These are phyloP conservation scores for Cladosporium sp. DNA, from an alignment of 2,329 filamentous ascomycete species.

Conservation along the genomic window DNA sequence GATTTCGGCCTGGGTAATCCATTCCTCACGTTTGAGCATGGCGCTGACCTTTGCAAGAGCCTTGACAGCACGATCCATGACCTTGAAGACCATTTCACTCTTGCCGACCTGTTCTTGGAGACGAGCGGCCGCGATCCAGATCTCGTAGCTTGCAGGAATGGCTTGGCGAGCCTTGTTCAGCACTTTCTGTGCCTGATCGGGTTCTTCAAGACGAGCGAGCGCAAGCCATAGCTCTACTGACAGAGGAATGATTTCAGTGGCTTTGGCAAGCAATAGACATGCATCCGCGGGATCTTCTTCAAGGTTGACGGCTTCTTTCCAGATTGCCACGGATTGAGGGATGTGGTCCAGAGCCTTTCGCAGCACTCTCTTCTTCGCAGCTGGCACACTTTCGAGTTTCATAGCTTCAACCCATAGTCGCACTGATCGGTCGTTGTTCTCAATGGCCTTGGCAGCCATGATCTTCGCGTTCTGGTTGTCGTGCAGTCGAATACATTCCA, in stretches of 20 bases:
- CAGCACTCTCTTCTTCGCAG: conserved; percentile 89
- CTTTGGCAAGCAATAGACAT: conserved; percentile 84
- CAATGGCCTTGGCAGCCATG: conserved; percentile 89
- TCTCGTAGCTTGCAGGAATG: conserved; percentile 86
- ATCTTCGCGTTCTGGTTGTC: conserved; percentile 89
- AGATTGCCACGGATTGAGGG: conserved; percentile 91
- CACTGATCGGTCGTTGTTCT: conserved; percentile 85
- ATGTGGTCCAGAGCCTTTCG: conserved; percentile 89
- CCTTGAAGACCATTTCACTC: conserved; percentile 70
- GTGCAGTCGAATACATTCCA: conserved; percentile 83
- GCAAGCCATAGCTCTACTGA: conserved; percentile 96
- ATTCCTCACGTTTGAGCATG: conserved; percentile 96
- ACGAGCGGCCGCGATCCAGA: conserved; percentile 93
- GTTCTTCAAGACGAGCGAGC: conserved; percentile 82
- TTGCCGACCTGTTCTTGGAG: conserved; percentile 88
- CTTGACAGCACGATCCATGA: conserved; percentile 93
- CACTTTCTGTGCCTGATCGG: conserved; percentile 90
- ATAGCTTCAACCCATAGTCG: conserved; percentile 94
- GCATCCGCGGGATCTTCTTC: conserved; percentile 90
- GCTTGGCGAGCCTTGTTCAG: conserved; percentile 94
- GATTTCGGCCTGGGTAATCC: conserved; percentile 91
- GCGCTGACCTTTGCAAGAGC: conserved; percentile 86
- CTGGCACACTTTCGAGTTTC: conserved; percentile 78
- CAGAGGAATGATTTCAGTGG: conserved; percentile 89
- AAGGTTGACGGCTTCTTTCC: conserved; percentile 95